Evolutionary conservation across 2,329 filamentous ascomycete species (phyloP).

Genomic region (Elsinoe ampelina): DNA sequence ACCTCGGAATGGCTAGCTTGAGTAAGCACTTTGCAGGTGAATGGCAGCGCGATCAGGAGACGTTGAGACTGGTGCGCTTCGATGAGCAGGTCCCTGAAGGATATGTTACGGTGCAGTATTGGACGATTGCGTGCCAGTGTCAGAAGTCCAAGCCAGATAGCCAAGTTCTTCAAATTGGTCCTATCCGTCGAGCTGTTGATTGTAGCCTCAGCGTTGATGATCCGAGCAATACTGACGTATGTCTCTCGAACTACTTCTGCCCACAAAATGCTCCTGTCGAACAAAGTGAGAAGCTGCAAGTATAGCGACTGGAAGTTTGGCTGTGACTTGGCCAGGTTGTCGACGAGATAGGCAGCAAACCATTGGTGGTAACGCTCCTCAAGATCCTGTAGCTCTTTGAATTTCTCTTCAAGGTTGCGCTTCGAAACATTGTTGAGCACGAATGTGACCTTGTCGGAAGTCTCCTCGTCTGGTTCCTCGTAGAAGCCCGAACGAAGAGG

Average conservation of each 20-base stretch:
- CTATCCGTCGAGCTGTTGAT: slow-evolving; percentile 77
- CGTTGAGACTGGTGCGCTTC: slow-evolving; percentile 91
- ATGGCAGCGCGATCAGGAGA: slow-evolving; percentile 85
- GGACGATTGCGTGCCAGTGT: slow-evolving; percentile 91
- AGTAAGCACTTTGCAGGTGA: slow-evolving; percentile 89
- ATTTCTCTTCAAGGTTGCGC: slow-evolving; percentile 75
- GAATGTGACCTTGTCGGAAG: slow-evolving; percentile 90
- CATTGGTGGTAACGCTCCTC: slow-evolving; percentile 81
- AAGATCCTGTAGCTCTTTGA: slow-evolving; percentile 69
- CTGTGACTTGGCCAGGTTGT: slow-evolving; percentile 92
- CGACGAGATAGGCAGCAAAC: slow-evolving; percentile 92
- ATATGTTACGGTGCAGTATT: slow-evolving; percentile 92
- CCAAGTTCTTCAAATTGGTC: slow-evolving; percentile 84
- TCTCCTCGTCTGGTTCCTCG: slow-evolving; percentile 73
- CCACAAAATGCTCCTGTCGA: slow-evolving; percentile 72
- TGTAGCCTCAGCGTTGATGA: slow-evolving; percentile 84
- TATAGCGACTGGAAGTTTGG: slow-evolving; percentile 95
- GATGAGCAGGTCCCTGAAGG: slow-evolving; percentile 89
- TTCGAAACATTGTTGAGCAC: slow-evolving; percentile 94
- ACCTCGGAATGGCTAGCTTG: slow-evolving; percentile 78
- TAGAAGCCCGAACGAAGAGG: slow-evolving; percentile 55
- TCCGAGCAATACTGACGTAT: slow-evolving; percentile 71
- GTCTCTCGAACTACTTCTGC: slow-evolving; percentile 87
- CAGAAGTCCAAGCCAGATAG: slow-evolving; percentile 83
- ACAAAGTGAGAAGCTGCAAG: slow-evolving; percentile 74